Base-by-base conservation (phyloP, 176 grass and related monocot species). In the Lolium multiflorum region DNA sequence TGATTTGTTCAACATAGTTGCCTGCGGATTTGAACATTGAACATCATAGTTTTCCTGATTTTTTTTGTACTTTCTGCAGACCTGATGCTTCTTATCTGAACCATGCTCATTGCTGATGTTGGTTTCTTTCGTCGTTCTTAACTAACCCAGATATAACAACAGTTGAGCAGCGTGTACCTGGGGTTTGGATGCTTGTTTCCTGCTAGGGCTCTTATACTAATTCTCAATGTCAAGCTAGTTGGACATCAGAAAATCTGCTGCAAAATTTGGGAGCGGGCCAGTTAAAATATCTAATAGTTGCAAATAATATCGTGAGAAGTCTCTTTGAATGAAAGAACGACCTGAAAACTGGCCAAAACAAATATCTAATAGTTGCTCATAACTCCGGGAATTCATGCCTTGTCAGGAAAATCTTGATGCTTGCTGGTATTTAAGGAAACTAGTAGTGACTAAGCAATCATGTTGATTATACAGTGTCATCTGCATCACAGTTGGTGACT, bases 261-360 rank as follows among this genome's bases (percentile, higher is more conserved):
- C 57, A 75, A 82, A 81, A 52, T 65, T 5, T 66, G 46, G 31
- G 8, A 55, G 20, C 3, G 64, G 31, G 11, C 31, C 55, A 67
- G n/a, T 76, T 82, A 58, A n/a, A 69, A 50, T 80, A 18, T 62
- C 58, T 11, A 47, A 56, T 10, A 17, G 17, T 59, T 12, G 15
- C 35, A 72, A 72, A 51, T 24, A 44, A 25, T 58, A 83, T 25
- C 12, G 24, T 65, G 41, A 83, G 22, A 83, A 44, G 8, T 18
- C 20, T 17, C 52, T 49, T 58, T n/a, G 20, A 62, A 58, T 86
- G 64, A 79, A 86, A 70, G 50, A 22, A 26, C 39, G 79, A 17
- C 54, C 66, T 24, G 41, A 49, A 80, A 87, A 81, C 21, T 39
- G 55, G 61, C 20, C 13, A 81, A 86, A 62, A n/a, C n/a, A n/a